Conservation (phyloP, 371 early-diverging fungal genomes). For the Umbelopsis sp. region DNA sequence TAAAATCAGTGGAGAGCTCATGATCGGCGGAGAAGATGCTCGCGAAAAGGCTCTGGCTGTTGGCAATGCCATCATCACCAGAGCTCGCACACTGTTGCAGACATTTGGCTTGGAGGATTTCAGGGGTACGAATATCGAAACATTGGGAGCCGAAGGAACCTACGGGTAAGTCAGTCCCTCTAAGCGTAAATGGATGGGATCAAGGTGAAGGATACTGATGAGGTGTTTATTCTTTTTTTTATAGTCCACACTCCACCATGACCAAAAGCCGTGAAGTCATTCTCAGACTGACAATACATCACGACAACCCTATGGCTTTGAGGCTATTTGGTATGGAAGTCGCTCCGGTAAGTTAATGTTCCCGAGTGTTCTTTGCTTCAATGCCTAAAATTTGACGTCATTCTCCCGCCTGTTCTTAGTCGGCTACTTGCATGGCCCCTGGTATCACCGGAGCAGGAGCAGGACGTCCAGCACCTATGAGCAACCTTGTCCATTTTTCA, state of each 20-base stretch:
- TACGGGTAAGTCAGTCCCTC: conserved; percentile 59
- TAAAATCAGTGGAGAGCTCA: conserved; percentile 67
- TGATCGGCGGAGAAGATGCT: conserved; percentile 73
- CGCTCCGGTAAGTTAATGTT: conserved; percentile 55
- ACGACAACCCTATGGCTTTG: conserved; percentile 60
- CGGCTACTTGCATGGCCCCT: conserved; percentile 78
- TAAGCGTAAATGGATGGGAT: neutral
- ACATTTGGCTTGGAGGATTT: conserved; percentile 56
- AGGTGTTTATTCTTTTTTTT: neutral
- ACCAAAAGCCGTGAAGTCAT: conserved; percentile 65
- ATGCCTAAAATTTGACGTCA: neutral
- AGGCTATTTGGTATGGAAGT: conserved; percentile 66
- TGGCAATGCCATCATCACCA: conserved; percentile 64
- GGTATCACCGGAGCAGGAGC: conserved; percentile 64
- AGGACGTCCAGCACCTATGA: conserved; percentile 68
- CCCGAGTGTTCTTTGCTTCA: neutral
- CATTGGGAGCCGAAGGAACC: conserved; percentile 70
- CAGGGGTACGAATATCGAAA: conserved; percentile 60
- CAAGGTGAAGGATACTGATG: neutral
- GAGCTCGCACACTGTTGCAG: conserved; percentile 55
- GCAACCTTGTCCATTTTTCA: conserved; percentile 72
- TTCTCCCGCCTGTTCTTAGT: conserved; percentile 29
- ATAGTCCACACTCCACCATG: conserved; percentile 55
- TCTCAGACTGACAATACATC: conserved; percentile 65
- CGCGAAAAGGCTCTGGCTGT: conserved; percentile 66